Base-by-base conservation (phyloP, 108 stramenopile species). In the Schizochytrium sp. region DNA sequence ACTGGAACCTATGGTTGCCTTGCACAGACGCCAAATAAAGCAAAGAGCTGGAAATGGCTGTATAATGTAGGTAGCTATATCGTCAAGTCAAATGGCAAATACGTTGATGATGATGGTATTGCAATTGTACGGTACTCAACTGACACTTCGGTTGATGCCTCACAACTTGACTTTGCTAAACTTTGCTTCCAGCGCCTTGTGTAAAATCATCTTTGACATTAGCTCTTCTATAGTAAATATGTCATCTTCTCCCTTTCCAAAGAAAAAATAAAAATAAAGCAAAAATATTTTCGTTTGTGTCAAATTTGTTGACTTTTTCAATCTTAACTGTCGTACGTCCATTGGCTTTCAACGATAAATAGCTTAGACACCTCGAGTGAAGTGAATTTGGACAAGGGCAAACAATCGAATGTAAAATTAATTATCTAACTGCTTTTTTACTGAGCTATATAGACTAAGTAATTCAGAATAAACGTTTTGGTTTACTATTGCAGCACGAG, bases 71-170 rank as follows among this genome's bases (percentile, higher is more conserved):
- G 44, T 15, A 38, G 64, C 64, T 69, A 69, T 44, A 69, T 69
- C 64, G 42, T 1, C 28, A 44, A 69, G 10, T 38, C 64, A 38
- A 13, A 7, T 1, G 64, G 42, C 64, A 7, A 15, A 7, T 69
- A 13, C 44, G 64, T 69, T 44, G 44, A 69, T 7, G 64, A 69
- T 44, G 59, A 60, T 1, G 64, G 64, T 44, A 69, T 69, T 7
- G 64, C 64, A 7, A 38, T 38, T 15, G 64, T 69, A 7, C 64
- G 64, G 42, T 69, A 69, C 64, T 38, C 64, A 69, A 69, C 64
- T 0, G 5, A 7, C 12, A 28, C 64, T 7, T 69, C 64, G 12
- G 19, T 13, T 38, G 64, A 69, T 69, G 64, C 64, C 15, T 69
- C 64, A 7, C 64, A 69, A 44, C 64, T 69, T 38, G 64, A 69